Percentiles rank a stretch among this genome's conserved stretches.
These are phyloP conservation scores for Talaromyces amestolkiae DNA, from an alignment of 2,329 filamentous ascomycete genomes.

Conservation along the genomic window DNA sequence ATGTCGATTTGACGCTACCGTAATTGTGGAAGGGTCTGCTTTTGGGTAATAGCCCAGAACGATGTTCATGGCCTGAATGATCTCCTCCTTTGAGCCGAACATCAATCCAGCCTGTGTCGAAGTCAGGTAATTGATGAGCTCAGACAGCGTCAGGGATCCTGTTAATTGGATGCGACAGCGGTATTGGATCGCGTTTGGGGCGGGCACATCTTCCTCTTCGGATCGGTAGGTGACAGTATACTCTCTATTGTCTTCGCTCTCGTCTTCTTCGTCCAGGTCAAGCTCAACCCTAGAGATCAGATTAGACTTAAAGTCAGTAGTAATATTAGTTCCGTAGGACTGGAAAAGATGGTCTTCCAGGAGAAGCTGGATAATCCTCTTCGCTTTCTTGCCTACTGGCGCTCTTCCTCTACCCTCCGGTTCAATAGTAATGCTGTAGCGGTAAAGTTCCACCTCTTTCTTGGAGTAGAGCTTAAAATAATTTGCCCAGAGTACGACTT, in stretches of 20 bases:
- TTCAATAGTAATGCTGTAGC: conserved; percentile 31
- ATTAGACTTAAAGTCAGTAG: conserved; percentile 42
- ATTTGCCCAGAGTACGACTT: conserved; percentile 21
- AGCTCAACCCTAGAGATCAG: conserved; percentile 35
- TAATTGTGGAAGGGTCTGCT: conserved; percentile 44
- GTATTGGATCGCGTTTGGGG: conserved; percentile 35
- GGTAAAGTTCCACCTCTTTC: conserved; percentile 29
- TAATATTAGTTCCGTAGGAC: conserved; percentile 29
- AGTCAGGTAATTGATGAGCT: conserved; percentile 47
- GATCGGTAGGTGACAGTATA: conserved; percentile 33
- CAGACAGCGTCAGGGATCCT: conserved; percentile 35
- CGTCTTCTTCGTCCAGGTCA: conserved; percentile 23
- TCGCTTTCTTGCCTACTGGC: conserved; percentile 44
- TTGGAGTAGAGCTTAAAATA: conserved; percentile 28
- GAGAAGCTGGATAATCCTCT: conserved; percentile 49
- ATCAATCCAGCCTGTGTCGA: conserved; percentile 34
- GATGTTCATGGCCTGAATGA: conserved; percentile 59
- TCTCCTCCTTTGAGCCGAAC: conserved; percentile 49
- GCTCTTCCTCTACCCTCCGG: conserved; percentile 1
- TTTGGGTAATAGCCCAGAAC: conserved; percentile 53
- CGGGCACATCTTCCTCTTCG: conserved; percentile 37
- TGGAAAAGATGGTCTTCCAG: conserved; percentile 38
- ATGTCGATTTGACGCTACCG: conserved; percentile 47
- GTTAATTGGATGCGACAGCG: conserved; percentile 33
- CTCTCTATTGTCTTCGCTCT: conserved; percentile 21